phyloP scores from a whole-genome alignment of 2,329 filamentous ascomycete genomes.

The Claviceps spartinae region DNA sequence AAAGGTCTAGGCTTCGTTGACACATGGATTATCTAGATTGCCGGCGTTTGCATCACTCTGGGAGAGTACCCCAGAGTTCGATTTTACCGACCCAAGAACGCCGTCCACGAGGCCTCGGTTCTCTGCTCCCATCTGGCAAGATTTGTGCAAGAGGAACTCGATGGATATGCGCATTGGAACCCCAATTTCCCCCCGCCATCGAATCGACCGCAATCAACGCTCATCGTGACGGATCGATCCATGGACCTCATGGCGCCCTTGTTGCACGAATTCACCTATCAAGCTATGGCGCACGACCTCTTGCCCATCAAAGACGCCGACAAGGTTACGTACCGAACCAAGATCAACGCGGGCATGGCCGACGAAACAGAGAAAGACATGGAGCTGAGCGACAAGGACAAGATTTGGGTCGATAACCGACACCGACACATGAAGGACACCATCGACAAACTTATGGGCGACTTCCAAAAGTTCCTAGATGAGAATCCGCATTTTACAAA shows the following conservation, averaged over 20 bases:
- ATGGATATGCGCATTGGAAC: conserved; percentile 76
- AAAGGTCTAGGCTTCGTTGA: background rate
- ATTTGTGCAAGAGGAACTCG: conserved; percentile 83
- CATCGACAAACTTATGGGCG: conserved; percentile 80
- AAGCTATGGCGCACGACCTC: conserved; percentile 94
- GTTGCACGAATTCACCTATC: conserved; percentile 93
- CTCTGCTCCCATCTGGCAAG: conserved; percentile 77
- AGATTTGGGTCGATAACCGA: conserved; percentile 88
- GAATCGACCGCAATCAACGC: conserved; percentile 62
- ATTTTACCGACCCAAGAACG: conserved; percentile 66
- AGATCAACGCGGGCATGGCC: conserved; percentile 57
- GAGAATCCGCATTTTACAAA: conserved; percentile 89
- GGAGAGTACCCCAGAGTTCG: conserved; percentile 89
- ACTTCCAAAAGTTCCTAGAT: conserved; percentile 83
- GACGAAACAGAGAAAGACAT: conserved; percentile 75
- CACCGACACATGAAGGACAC: conserved; percentile 98
- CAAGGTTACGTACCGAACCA: conserved; percentile 73
- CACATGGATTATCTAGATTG: conserved; percentile 17
- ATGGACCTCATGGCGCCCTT: conserved; percentile 86
- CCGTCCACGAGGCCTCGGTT: conserved; percentile 76
- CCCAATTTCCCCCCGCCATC: conserved; percentile 64
- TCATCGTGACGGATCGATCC: conserved; percentile 80
- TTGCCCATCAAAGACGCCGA: conserved; percentile 79
- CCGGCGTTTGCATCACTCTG: conserved; percentile 70
- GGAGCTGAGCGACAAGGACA: conserved; percentile 81